Percentiles rank a stretch among this genome's conserved stretches.
Evolutionary conservation across 306 rosid genomes (phyloP).

Genomic region (Sesbania bispinosa): DNA sequence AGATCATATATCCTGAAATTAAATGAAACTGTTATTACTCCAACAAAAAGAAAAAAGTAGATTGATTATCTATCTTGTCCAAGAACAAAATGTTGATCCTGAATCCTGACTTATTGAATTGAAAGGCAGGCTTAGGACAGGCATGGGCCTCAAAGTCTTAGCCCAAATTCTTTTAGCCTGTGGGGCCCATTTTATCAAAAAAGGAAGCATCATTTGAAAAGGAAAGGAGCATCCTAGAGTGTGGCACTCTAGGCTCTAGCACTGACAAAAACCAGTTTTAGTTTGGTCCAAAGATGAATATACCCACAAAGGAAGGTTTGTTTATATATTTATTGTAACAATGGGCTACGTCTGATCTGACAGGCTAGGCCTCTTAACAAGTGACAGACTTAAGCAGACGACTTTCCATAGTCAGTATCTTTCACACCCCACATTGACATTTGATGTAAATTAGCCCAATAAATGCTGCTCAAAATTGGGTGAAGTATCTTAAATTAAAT

Average conservation of each 20-base stretch:
- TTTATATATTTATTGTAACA: not conserved
- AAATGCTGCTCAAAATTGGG: not conserved
- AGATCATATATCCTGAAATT: not conserved
- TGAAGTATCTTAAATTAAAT: not conserved
- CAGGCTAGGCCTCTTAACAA: slow-evolving; percentile 20
- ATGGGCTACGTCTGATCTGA: slow-evolving; percentile 14
- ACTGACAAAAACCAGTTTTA: not conserved
- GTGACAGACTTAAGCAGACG: not conserved
- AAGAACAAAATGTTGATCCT: too few relatives aligned
- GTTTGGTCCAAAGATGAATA: slow-evolving; percentile 4
- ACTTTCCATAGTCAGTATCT: not conserved
- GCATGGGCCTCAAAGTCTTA: not conserved
- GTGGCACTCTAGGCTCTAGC: not conserved
- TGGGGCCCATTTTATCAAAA: not conserved
- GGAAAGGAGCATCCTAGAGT: not conserved
- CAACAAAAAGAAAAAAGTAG: too few relatives aligned
- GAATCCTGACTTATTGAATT: too few relatives aligned
- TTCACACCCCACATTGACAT: not conserved
- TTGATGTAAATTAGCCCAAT: not conserved
- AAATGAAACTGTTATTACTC: too few relatives aligned
- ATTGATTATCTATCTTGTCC: too few relatives aligned
- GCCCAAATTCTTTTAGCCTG: not conserved
- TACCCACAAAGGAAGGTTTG: not conserved
- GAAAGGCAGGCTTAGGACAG: not conserved
- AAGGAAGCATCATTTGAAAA: not conserved